Evolutionary conservation across 495 filamentous ascomycete species (phyloP).

Genomic region (Neurospora sp.): DNA sequence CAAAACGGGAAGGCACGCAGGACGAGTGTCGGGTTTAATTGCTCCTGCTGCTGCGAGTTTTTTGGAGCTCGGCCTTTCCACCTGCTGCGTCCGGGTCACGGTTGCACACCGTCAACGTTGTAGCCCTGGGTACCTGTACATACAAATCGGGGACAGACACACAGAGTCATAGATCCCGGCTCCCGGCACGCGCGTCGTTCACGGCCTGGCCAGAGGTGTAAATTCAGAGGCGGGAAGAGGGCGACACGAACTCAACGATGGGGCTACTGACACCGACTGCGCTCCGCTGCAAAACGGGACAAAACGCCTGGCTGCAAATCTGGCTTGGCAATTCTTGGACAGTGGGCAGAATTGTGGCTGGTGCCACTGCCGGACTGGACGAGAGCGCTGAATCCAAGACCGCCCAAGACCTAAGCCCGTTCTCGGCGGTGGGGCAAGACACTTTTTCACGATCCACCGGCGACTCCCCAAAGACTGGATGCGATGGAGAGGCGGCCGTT

Average conservation of each 20-base stretch:
- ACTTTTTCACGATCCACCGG: background rate
- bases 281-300: background rate
- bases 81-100: background rate
- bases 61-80: conserved; percentile 8
- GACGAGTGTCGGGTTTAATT: conserved; percentile 12
- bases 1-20: conserved; percentile 16
- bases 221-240: conserved; percentile 15
- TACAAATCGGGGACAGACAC: background rate
- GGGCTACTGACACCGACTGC: background rate
- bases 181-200: background rate
- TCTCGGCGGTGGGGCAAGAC: background rate
- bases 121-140: conserved; percentile 2
- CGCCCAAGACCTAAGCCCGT: background rate
- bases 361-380: conserved; percentile 10
- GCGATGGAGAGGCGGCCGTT: background rate
- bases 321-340: background rate
- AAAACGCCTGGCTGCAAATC: background rate
- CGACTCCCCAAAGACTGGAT: background rate
- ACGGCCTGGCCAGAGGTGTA: background rate
- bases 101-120: conserved; percentile 5
- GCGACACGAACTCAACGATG: conserved; percentile 10
- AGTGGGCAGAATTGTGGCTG: conserved; percentile 11
- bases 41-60: conserved; percentile 9
- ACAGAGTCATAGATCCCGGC: background rate
- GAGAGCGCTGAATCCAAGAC: background rate